Conservation (phyloP, 1,284 basidiomycete species). For the Moesziomyces parantarcticus region DNA sequence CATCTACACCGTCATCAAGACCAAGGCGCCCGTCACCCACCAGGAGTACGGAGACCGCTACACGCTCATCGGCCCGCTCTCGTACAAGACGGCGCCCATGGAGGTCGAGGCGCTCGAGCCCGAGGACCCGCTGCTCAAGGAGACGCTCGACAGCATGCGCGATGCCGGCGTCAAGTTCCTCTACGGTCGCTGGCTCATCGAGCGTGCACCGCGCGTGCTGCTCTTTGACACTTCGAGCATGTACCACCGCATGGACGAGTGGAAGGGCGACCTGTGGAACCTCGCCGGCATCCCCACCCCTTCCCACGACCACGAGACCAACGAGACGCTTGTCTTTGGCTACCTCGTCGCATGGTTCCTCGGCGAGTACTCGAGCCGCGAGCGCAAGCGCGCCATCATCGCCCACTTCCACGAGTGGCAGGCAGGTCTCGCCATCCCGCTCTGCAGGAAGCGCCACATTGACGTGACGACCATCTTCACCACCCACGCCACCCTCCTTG, state of each 20-base stretch:
- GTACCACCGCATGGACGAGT: slow-evolving; percentile 90
- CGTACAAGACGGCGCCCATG: slow-evolving; percentile 97
- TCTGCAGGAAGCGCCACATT: slow-evolving; percentile 94
- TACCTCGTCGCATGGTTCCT: slow-evolving; percentile 99
- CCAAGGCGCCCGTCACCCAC: slow-evolving; percentile 96
- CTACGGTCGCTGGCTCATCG: slow-evolving; percentile 97
- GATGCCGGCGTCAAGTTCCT: slow-evolving; percentile 87
- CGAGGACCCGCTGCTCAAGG: slow-evolving; percentile 53
- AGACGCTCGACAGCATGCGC: slow-evolving; percentile 61
- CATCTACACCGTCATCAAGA: slow-evolving; percentile 99
- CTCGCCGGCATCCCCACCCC: slow-evolving; percentile 95
- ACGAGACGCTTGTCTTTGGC: slow-evolving; percentile 98
- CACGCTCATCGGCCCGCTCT: slow-evolving; percentile 90
- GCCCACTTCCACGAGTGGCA: slow-evolving; percentile 99
- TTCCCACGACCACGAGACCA: slow-evolving; percentile 94
- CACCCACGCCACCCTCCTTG: slow-evolving; percentile 97
- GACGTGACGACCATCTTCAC: slow-evolving; percentile 95
- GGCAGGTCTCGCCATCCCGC: slow-evolving; percentile 93
- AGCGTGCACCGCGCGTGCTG: slow-evolving; percentile 91
- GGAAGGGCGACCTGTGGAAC: slow-evolving; percentile 98
- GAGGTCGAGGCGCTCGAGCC: slow-evolving; percentile 95
- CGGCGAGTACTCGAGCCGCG: slow-evolving; percentile 87
- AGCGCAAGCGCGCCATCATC: slow-evolving; percentile 84
- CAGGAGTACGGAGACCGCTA: slow-evolving; percentile 77
- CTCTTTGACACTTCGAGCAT: slow-evolving; percentile 93